Base-by-base conservation (phyloP, 805 yeast species). In the Lipomyces japonicus region DNA sequence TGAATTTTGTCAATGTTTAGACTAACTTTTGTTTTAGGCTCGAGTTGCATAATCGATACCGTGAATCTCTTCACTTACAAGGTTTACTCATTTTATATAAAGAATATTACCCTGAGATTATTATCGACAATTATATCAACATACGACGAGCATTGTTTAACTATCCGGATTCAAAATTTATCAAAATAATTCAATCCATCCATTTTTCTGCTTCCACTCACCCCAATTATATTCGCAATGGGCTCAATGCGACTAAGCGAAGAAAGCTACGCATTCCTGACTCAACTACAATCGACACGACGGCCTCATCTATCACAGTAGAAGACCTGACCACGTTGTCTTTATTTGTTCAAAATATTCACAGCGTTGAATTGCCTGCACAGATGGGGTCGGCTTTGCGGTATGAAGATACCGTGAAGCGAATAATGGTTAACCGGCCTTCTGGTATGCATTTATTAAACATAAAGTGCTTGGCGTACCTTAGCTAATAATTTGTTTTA, bases 91-190 rank as follows among this genome's bases (percentile, higher is more conserved):
- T 46, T n/a, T 45, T 53, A 12, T 53, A 50, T 23, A 51, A 46
- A 21, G 57, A 53, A 23, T 51, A 43, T 24, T 51, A 42, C 34
- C 55, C 57, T 4, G 57, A 53, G 14, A 48, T 49, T 24, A 38
- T 48, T 14, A 22, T 52, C 12, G 53, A 46, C 40, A 24, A 46
- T 3, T 44, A 36, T 23, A 6, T 36, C 2, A 25, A 22, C 5
- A 19, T 49, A 25, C 39, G 47, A 3, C 45, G 50, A 2, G 26
- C 56, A 7, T 28, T 49, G 3, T 52, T 52, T 23, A 26, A 30
- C 36, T 48, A 52, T 30, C 56, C 56, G 2, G 53, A 49, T 28
- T 44, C 40, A 5, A 28, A 36, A 9, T 44, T 52, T 22, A 19
- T 39, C 31, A 22, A 16, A 10, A 23, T 48, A 16, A 18, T 49